A percentile compares a stretch with the other conserved stretches of the same genome.
phyloP scores from a whole-genome alignment of 2,329 filamentous ascomycete genomes.

The Nemania abortiva region DNA sequence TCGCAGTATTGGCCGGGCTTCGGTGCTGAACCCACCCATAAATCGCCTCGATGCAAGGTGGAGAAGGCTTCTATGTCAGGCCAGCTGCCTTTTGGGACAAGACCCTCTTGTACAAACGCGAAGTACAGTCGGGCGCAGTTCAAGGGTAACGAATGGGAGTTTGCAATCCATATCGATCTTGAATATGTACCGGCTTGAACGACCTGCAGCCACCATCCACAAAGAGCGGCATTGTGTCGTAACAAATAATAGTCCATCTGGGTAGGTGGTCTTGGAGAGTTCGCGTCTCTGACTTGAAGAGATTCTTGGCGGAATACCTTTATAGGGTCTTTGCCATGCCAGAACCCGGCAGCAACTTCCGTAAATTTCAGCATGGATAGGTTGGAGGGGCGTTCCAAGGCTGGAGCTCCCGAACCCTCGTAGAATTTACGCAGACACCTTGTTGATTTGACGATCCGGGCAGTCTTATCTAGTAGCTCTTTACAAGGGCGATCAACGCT shows the following conservation, averaged over 20 bases:
- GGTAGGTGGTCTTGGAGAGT: not conserved
- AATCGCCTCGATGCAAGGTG: slow-evolving; percentile 16
- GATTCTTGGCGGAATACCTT: not conserved
- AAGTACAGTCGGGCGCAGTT: slow-evolving; percentile 21
- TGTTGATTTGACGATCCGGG: slow-evolving; percentile 16
- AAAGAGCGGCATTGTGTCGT: slow-evolving; percentile 1
- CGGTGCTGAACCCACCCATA: slow-evolving; percentile 20
- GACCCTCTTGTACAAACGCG: slow-evolving; percentile 15
- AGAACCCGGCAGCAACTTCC: not conserved
- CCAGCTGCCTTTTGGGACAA: slow-evolving; percentile 19
- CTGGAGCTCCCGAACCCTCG: not conserved
- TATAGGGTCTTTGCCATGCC: not conserved
- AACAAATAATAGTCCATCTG: slow-evolving; percentile 1
- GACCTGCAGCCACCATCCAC: slow-evolving; percentile 23
- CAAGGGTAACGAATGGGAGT: not conserved
- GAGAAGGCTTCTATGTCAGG: slow-evolving; percentile 26
- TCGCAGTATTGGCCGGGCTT: slow-evolving; percentile 8
- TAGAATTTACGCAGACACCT: slow-evolving; percentile 20
- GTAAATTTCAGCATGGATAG: not conserved
- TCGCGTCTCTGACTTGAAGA: not conserved
- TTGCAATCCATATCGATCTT: not conserved
- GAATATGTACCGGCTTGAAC: not conserved
- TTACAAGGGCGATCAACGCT: slow-evolving; percentile 6
- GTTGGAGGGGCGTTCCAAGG: not conserved
- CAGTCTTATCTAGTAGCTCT: slow-evolving; percentile 8